Evolutionary conservation across 805 yeast species (phyloP), one percentile per base, ranked within the genome.

Genomic region (Pichia deserticola): DNA sequence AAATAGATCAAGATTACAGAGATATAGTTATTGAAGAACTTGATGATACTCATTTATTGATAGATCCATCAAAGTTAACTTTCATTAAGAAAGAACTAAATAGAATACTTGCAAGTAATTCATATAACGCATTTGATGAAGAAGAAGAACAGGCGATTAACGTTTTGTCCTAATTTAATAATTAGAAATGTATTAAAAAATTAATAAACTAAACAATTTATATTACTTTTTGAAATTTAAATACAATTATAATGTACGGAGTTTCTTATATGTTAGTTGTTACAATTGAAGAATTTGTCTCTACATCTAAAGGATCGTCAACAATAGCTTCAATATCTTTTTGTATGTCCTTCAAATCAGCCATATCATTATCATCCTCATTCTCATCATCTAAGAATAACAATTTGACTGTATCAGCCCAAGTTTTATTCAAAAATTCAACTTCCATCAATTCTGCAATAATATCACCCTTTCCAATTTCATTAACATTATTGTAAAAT

Each of bases 1-100:
- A 82, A 62, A 85, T 92, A 40, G 98, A 93, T 65, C 70, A 88
- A 0, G 78, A 80, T 30, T 69, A 75, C 36, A 84, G 87, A 51
- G 95, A 89, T 57, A 83, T 93, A 2, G 63, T 67, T 15, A 67
- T 64, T n/a, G 81, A 84, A 66, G 98, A 93, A 58, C 74, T 92
- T 40, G 98, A 93, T 62, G 97, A 90, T 42, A 87, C 93, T 1
- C 98, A 93, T 65, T 67, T 92, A 20, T 71, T 93, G 53, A 84
- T 92, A 32, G 92, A 87, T 57, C 84, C 84, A 34, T 77, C 79
- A 37, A 86, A 83, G 67, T 86, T 92, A 2, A 83, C 80, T 28
- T 81, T 73, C 60, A 82, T 92, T 44, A 92, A 89, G 57, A 71
- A 68, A 47, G 96, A 92, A 64, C 74, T 92, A 56, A 88, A 86